phyloP scores from a whole-genome alignment of 495 filamentous ascomycete genomes.

The Chaetomium fimeti region DNA sequence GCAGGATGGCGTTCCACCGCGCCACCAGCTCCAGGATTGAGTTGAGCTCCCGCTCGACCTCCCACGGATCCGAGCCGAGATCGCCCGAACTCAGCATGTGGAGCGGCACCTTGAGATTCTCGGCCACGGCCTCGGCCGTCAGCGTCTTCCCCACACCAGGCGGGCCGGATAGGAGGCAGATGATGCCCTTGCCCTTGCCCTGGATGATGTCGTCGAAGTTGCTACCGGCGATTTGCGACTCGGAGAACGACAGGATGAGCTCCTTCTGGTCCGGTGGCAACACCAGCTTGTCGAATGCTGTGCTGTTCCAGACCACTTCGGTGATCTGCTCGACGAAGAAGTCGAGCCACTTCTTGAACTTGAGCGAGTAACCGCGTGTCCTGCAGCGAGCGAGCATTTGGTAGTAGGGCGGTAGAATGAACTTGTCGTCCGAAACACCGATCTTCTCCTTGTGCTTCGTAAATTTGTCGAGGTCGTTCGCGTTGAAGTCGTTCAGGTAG shows the following conservation, averaged over 20 bases:
- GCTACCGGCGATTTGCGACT: constrained; percentile 42
- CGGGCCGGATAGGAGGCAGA: constrained; percentile 57
- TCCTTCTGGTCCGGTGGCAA: constrained; percentile 53
- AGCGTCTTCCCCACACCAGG: constrained; percentile 62
- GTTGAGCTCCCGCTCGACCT: constrained; percentile 52
- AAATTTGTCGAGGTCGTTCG: constrained; percentile 33
- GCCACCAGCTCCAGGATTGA: constrained; percentile 51
- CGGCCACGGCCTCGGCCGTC: constrained; percentile 57
- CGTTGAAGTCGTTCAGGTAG: constrained; percentile 35
- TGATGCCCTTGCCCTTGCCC: constrained; percentile 61
- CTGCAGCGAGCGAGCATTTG: constrained; percentile 42
- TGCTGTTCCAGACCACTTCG: constrained; percentile 52
- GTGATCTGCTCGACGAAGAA: constrained; percentile 38
- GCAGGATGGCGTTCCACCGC: constrained; percentile 54
- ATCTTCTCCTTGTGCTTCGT: constrained; percentile 28
- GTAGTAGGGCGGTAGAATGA: constrained; percentile 41
- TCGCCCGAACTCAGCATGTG: constrained; percentile 58
- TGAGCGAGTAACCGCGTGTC: constrained; percentile 47
- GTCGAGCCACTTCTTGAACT: constrained; percentile 47
- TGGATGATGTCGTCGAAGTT: constrained; percentile 64
- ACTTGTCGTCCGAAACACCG: constrained; percentile 21
- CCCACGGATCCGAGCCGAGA: constrained; percentile 49
- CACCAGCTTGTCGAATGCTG: constrained; percentile 57
- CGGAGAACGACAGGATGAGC: constrained; percentile 53
- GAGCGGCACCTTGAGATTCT: constrained; percentile 51